Percentiles rank a stretch among this genome's conserved stretches.
Evolutionary conservation across 495 filamentous ascomycete species (phyloP).

Genomic region (Sporormia fimetaria): DNA sequence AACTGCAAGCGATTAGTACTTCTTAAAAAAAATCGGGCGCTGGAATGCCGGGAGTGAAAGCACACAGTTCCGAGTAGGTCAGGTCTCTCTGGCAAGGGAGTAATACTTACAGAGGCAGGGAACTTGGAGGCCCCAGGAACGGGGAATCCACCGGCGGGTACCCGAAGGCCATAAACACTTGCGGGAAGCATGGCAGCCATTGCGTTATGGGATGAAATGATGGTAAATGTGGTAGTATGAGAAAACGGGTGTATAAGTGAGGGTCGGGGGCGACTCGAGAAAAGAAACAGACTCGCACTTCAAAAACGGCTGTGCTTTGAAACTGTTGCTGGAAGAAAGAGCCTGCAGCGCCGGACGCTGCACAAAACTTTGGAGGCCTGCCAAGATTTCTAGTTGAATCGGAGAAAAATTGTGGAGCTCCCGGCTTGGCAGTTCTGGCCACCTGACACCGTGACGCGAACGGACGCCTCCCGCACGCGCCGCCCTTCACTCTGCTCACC

Average conservation of each 20-base stretch:
- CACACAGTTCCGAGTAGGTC: too few species aligned
- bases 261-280: too few species aligned
- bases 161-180: conserved; percentile 79
- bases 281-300: too few species aligned
- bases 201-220: conserved; percentile 1
- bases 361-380: conserved; percentile 3
- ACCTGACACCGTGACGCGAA: not conserved
- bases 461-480: conserved; percentile 2
- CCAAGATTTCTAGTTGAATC: conserved; percentile 19
- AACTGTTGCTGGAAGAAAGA: conserved; percentile 3
- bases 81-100: conserved; percentile 1
- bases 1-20: conserved; percentile 46
- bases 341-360: conserved; percentile 2
- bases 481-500: conserved; percentile 2
- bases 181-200: conserved; percentile 49
- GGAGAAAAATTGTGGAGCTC: conserved; percentile 1
- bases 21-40: not conserved
- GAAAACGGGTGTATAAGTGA: not conserved
- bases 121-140: conserved; percentile 63
- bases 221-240: not conserved
- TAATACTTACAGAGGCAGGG: conserved; percentile 64
- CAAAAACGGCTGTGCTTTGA: too few species aligned
- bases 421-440: not conserved
- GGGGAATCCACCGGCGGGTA: conserved; percentile 66
- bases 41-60: too few species aligned